These are phyloP conservation scores for Beauveria sp. DNA, from an alignment of 2,329 filamentous ascomycete genomes.

Conservation along the genomic window DNA sequence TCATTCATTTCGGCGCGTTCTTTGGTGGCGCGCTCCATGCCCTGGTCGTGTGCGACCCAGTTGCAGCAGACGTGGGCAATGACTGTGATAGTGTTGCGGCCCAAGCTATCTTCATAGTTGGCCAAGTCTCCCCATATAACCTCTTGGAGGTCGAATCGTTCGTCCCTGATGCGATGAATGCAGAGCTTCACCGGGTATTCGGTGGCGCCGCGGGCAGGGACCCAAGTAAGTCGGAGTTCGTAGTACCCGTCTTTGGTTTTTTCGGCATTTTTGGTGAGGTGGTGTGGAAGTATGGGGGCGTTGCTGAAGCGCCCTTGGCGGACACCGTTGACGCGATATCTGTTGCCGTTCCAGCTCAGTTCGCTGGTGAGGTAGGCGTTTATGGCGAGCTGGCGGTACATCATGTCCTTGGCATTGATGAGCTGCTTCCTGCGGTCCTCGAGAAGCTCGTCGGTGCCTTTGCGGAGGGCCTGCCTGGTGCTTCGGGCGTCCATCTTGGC, in stretches of 20 bases:
- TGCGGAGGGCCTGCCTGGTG: background rate
- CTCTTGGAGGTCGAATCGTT: background rate
- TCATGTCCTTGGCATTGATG: background rate
- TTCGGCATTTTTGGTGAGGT: background rate
- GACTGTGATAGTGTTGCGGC: background rate
- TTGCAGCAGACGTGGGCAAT: background rate
- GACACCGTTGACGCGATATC: background rate
- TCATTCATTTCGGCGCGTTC: background rate
- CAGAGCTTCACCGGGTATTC: background rate
- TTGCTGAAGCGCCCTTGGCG: background rate
- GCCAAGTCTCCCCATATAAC: background rate
- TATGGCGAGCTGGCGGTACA: conserved; percentile 3
- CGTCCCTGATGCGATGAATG: background rate
- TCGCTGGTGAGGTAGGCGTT: background rate
- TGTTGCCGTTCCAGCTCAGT: background rate
- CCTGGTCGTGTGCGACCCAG: background rate
- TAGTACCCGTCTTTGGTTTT: background rate
- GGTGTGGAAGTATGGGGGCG: background rate
- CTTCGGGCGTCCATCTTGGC: background rate
- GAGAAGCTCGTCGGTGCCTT: background rate
- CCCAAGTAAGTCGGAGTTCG: background rate
- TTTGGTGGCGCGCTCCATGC: conserved; percentile 14
- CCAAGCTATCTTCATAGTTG: background rate
- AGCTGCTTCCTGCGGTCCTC: background rate
- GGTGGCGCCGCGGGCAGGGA: background rate